phyloP scores from a whole-genome alignment of 306 rosid genomes.

The Trifolium fragiferum region DNA sequence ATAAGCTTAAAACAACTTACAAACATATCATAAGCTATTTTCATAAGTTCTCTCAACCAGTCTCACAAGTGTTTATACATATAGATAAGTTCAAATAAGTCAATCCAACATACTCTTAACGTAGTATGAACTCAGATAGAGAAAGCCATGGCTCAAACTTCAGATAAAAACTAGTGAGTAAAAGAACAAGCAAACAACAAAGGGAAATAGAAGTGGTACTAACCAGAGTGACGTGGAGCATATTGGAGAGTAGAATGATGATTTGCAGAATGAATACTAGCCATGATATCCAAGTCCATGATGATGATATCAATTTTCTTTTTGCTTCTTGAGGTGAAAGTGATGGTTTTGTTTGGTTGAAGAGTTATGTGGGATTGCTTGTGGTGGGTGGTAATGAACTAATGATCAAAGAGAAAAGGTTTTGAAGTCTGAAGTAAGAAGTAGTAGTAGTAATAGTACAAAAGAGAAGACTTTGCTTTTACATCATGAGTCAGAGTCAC shows the following conservation, averaged over 20 bases:
- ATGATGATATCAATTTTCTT: constrained; percentile 48
- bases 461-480: constrained; percentile 3
- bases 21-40: too few relatives aligned
- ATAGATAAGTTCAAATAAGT: too few relatives aligned
- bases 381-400: neutral
- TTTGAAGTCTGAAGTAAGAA: neutral
- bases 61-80: too few relatives aligned
- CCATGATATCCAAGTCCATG: constrained; percentile 76
- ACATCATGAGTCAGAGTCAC: constrained; percentile 4
- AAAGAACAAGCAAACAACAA: too few relatives aligned
- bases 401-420: constrained; percentile 12
- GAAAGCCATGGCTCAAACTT: too few relatives aligned
- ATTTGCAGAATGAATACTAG: constrained; percentile 61
- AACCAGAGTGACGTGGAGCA: constrained; percentile 71
- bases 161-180: too few relatives aligned
- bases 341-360: constrained; percentile 36
- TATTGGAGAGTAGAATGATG: constrained; percentile 70
- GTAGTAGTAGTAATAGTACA: neutral
- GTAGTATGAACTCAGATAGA: too few relatives aligned
- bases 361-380: neutral
- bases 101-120: too few relatives aligned
- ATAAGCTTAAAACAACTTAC: too few relatives aligned
- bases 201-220: constrained; percentile 39
- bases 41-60: too few relatives aligned
- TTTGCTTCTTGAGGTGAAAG: neutral